A percentile compares a stretch with the other conserved stretches of the same genome.
phyloP scores from a whole-genome alignment of 192 early-diverging fungal species.

The Coemansia sp. region DNA sequence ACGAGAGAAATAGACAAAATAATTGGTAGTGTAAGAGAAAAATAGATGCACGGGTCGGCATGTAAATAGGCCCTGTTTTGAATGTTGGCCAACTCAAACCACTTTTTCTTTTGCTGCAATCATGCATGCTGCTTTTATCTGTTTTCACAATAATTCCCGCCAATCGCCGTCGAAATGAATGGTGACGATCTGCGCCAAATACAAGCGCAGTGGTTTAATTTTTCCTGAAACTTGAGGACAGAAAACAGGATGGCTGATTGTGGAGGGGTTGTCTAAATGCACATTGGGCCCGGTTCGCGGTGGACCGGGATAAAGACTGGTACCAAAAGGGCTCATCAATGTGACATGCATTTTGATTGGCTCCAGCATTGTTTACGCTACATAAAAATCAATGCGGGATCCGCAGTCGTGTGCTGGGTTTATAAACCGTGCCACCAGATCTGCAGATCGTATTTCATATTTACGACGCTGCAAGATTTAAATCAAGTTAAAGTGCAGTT shows the following conservation, averaged over 20 bases:
- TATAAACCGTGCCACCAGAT: neutral
- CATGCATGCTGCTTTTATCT: neutral
- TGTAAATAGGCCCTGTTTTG: neutral
- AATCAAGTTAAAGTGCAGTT: no score
- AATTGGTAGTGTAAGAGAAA: neutral
- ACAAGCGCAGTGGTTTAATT: neutral
- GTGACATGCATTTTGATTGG: neutral
- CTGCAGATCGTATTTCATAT: neutral
- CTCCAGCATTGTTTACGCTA: neutral
- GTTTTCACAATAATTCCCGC: neutral
- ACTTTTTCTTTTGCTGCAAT: neutral
- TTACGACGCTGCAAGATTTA: no score
- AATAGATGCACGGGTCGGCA: neutral
- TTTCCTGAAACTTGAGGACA: neutral
- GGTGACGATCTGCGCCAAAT: neutral
- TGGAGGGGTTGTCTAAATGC: slow-evolving; percentile 2
- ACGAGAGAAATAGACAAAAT: neutral
- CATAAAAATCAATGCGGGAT: slow-evolving; percentile 3
- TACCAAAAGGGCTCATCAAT: neutral
- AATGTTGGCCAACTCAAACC: neutral
- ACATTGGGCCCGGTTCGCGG: neutral
- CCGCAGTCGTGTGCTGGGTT: neutral
- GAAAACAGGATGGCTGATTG: neutral
- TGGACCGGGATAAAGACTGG: slow-evolving; percentile 1
- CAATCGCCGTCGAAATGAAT: neutral